Percentiles rank a stretch among this genome's conserved stretches.
These are phyloP conservation scores for Geranomyces variabilis DNA, from an alignment of 192 early-diverging fungal species.

Conservation along the genomic window DNA sequence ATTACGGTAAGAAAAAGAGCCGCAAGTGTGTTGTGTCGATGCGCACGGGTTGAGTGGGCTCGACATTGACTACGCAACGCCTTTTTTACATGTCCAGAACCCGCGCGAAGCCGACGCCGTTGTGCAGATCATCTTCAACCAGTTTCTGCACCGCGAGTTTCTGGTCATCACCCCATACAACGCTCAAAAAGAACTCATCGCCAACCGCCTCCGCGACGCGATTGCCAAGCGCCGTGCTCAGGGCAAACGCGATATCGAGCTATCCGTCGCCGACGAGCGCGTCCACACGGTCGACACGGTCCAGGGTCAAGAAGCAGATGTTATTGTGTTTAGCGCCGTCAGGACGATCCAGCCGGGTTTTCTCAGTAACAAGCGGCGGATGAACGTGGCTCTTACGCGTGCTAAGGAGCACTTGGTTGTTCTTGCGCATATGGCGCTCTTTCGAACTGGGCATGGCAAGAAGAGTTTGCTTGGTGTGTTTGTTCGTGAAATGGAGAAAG, in stretches of 20 bases:
- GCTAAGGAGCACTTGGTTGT: conserved; percentile 21
- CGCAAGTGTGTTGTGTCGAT: too few species aligned
- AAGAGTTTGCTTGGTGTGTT: conserved; percentile 17
- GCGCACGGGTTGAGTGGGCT: too few species aligned
- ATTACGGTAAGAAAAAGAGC: too few species aligned
- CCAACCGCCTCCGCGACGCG: conserved; percentile 10
- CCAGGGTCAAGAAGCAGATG: conserved; percentile 19
- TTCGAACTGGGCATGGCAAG: conserved; percentile 21
- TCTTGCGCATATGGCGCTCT: conserved; percentile 11
- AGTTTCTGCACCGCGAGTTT: conserved; percentile 18
- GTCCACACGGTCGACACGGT: conserved; percentile 23
- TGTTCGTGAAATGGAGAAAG: conserved; percentile 17
- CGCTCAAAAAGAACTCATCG: conserved; percentile 17
- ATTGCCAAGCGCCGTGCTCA: conserved; percentile 21
- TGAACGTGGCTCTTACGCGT: conserved; percentile 21
- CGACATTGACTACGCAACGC: too few species aligned
- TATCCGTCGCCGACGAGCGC: neutral
- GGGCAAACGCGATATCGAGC: conserved; percentile 16
- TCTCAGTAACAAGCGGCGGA: conserved; percentile 17
- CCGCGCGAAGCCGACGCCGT: conserved; percentile 12
- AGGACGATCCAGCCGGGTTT: conserved; percentile 12
- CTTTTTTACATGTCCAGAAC: conserved; percentile 16
- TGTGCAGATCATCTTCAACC: conserved; percentile 16
- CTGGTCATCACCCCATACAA: conserved; percentile 19
- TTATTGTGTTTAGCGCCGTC: conserved; percentile 23